Base-by-base conservation (phyloP, 2,329 filamentous ascomycete genomes). In the Fusarium dimerum region DNA sequence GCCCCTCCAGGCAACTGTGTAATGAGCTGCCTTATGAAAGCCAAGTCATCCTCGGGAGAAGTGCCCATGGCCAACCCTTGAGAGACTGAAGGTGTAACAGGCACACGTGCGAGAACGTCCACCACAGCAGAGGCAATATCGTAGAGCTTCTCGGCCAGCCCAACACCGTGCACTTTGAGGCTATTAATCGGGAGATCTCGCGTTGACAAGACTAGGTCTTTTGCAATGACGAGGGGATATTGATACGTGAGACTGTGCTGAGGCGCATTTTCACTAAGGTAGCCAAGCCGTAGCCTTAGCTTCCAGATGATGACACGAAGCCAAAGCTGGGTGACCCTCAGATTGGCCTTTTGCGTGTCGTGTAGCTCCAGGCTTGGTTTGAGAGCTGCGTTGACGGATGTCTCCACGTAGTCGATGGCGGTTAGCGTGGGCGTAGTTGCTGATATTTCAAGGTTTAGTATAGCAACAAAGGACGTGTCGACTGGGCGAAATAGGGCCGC, bases 131-230 rank as follows among this genome's bases (percentile, higher is more conserved):
- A 77, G 0, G 74, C 74, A 26, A 78, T 68, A 36, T 78, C 76
- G 40, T 75, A 78, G 0, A 78, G 55, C 54, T 78, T 78, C 50
- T 78, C 76, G 0, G 76, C 78, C n/a, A 78, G 55, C 0, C 76
- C 76, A 10, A 74, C 73, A 1, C 76, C 76, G 11, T 78, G 76
- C 0, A 78, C 69, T 17, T 65, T 68, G 48, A 78, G 71, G 42
- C 71, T 73, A 15, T 68, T 66, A 2, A 76, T 56, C 1, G 72
- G 65, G 0, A 77, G 60, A 26, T 74, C 70, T 2, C 70, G 59
- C 0, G 72, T 76, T 2, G 72, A 74, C 1, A 74, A 50, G 3
- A 68, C 68, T 6, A 76, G 60, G 3, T 76, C 71, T 44, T 69
- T 73, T 11, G 72, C 75, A 6, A 77, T 66, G 6, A 73, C 71